Evolutionary conservation across 1,284 basidiomycete species (phyloP), one percentile per base, ranked within the genome.

Genomic region (Cryptococcus sp.): DNA sequence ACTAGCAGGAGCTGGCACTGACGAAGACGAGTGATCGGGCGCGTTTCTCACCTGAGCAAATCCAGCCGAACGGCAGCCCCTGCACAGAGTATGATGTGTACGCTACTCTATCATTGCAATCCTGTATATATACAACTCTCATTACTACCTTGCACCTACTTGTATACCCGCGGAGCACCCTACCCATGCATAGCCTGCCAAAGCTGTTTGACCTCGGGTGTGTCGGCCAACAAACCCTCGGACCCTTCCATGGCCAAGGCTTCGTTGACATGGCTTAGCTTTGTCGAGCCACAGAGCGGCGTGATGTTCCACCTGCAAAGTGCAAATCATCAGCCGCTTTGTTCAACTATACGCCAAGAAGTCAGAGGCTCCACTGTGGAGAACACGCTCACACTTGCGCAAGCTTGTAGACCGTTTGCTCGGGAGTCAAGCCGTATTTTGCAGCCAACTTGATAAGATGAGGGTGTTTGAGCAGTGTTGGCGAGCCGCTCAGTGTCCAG

Each of bases 401-500:
- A 48, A 90, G 77, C 63, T 82, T 84, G 78, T 86, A 91, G 3
- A 89, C 68, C 0, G 81, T 81, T 68, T 90, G 88, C 46, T 85
- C 83, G 3, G 84, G 80, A 0, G 88, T 88, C 49, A 85, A 80
- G 1, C 76, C 73, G 34, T 82, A 76, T 34, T 74, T 76, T 17
- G 78, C 59, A 0, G 86, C 83, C 17, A 89, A 75, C 3, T 74
- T 59, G 3, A 74, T 61, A 3, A 88, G 67, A 1, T 79, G 70
- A 0, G 83, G 81, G 66, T 85, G 81, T 1, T 74, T 59, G 3
- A 89, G 78, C 8, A 91, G 79, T 2, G 72, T 79, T 2, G 88
- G 87, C 1, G 87, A 89, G 11, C 89, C 89, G 0, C 88, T 85
- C 19, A 92, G 78, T 19, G 90, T 91, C 90, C 90, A 91, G 76